These are phyloP conservation scores for Goffeauzyma gilvescens DNA, from an alignment of 768 basidiomycete genomes.

Conservation along the genomic window DNA sequence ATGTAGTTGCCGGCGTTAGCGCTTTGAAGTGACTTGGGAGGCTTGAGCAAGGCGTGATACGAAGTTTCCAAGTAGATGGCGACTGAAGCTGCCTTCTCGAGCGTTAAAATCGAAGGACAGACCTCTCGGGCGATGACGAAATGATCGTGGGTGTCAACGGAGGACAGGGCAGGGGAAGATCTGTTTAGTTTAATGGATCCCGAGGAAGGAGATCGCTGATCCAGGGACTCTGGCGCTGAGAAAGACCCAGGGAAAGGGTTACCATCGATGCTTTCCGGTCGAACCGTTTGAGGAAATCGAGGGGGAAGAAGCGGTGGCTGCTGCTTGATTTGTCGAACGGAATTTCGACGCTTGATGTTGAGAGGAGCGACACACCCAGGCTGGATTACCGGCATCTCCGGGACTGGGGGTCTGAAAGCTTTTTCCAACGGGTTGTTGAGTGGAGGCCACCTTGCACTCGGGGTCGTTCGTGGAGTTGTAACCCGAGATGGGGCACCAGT, in stretches of 20 bases:
- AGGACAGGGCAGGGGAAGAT: too few species aligned
- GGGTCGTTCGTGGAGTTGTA: too few species aligned
- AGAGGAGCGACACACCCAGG: slow-evolving; percentile 3
- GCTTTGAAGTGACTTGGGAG: slow-evolving; percentile 43
- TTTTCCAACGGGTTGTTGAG: slow-evolving; percentile 11
- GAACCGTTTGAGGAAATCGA: slow-evolving; percentile 11
- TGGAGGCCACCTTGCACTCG: background rate
- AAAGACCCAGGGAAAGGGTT: slow-evolving; percentile 7
- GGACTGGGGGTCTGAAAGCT: slow-evolving; percentile 2
- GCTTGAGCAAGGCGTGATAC: slow-evolving; percentile 29
- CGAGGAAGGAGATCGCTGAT: too few species aligned
- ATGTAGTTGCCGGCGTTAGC: slow-evolving; percentile 65
- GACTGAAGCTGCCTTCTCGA: slow-evolving; percentile 82
- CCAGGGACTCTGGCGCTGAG: too few species aligned
- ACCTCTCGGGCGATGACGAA: too few species aligned
- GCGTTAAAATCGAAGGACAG: slow-evolving; percentile 67
- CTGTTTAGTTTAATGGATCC: too few species aligned
- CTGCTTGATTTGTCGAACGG: slow-evolving; percentile 5
- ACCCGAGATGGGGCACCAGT: too few species aligned
- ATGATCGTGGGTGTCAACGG: too few species aligned
- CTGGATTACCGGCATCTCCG: background rate
- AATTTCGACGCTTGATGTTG: slow-evolving; percentile 3
- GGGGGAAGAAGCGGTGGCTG: slow-evolving; percentile 7
- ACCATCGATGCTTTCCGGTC: slow-evolving; percentile 11
- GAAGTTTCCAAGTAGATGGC: slow-evolving; percentile 59